phyloP scores from a whole-genome alignment of 768 basidiomycete genomes.

The Kwoniella sp. region DNA sequence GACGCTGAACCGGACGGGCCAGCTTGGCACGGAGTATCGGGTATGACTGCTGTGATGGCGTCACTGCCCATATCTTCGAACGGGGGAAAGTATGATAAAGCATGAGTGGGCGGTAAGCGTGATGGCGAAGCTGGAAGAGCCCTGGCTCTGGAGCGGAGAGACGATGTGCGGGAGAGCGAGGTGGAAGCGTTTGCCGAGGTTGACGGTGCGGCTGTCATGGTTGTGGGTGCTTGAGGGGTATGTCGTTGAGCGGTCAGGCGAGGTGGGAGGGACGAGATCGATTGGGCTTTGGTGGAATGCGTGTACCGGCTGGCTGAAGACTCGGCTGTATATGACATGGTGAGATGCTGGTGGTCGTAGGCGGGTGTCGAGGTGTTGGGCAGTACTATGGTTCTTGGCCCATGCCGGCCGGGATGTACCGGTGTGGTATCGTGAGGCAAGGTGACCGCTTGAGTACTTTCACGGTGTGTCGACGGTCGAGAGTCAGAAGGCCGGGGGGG shows the following conservation, averaged over 20 bases:
- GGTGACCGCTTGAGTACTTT: too few relatives aligned
- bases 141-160: constrained; percentile 1
- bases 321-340: too few relatives aligned
- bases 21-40: not conserved
- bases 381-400: too few relatives aligned
- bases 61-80: constrained; percentile 32
- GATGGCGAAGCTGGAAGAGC: constrained; percentile 11
- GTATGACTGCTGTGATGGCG: not conserved
- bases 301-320: too few relatives aligned
- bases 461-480: too few relatives aligned
- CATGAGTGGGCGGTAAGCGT: constrained; percentile 25
- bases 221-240: too few relatives aligned
- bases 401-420: too few relatives aligned
- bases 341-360: too few relatives aligned
- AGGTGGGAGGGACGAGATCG: constrained; percentile 20
- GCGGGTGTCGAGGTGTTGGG: too few relatives aligned
- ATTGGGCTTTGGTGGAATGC: constrained; percentile 14
- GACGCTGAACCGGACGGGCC: not conserved
- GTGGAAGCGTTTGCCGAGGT: not conserved
- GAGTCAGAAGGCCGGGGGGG: too few relatives aligned
- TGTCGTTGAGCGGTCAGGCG: constrained; percentile 8
- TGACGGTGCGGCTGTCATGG: too few relatives aligned
- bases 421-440: too few relatives aligned
- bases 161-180: constrained; percentile 5
- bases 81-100: constrained; percentile 38